phyloP scores from a whole-genome alignment of 2,329 filamentous ascomycete species.

The Tolypocladium cylindrosporum region DNA sequence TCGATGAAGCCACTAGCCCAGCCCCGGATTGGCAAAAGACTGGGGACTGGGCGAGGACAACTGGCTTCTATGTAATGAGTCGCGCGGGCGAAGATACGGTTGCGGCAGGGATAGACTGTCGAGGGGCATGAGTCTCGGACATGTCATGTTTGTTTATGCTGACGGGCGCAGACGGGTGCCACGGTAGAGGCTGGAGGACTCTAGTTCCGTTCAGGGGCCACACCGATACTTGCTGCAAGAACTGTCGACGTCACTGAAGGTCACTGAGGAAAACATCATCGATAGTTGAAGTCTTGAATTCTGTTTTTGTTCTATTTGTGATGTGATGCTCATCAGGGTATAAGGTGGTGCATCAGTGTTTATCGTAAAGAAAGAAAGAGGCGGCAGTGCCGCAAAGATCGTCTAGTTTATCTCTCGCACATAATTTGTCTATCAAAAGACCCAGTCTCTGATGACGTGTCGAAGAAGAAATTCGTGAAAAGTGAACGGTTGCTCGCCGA shows the following conservation, averaged over 20 bases:
- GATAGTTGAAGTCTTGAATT: not conserved
- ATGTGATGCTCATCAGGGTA: slow-evolving; percentile 15
- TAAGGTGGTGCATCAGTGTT: slow-evolving; percentile 10
- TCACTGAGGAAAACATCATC: not conserved
- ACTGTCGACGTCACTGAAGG: not conserved
- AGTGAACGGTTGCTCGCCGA: not conserved
- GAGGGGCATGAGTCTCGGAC: not conserved
- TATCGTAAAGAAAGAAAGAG: not conserved
- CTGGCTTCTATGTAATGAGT: not conserved
- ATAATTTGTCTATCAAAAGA: not conserved
- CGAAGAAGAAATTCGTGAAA: slow-evolving; percentile 1
- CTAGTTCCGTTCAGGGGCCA: no score
- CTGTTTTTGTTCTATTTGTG: slow-evolving; percentile 3
- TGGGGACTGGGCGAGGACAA: not conserved
- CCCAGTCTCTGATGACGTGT: not conserved
- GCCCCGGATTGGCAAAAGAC: not conserved
- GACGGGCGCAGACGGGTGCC: not conserved
- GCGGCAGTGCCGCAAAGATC: not conserved
- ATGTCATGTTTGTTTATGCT: not conserved
- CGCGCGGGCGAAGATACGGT: not conserved
- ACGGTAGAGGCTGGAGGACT: not conserved
- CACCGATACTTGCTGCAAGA: not conserved
- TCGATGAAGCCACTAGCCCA: not conserved
- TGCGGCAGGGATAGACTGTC: not conserved
- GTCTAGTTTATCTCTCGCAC: not conserved